Evolutionary conservation across 208 protist genomes (phyloP).

Genomic region (Balamuthia mandrillaris): DNA sequence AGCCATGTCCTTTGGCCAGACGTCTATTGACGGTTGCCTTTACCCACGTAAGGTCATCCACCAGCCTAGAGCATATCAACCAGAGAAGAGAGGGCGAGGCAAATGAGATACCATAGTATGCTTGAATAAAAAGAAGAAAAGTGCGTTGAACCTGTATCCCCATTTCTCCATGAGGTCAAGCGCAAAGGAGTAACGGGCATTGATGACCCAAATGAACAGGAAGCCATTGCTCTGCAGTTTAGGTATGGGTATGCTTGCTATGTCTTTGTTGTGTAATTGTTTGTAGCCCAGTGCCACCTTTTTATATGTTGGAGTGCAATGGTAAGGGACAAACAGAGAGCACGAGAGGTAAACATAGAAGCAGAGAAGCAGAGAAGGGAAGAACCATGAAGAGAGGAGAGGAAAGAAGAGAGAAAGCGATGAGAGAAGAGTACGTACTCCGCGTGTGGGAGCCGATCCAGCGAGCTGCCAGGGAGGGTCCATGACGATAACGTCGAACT

Average conservation of each 20-base stretch:
- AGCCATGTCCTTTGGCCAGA: conserved; percentile 70
- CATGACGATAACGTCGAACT: conserved; percentile 76
- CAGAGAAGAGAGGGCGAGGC: not conserved
- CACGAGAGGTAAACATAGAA: not conserved
- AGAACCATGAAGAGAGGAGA: conserved; percentile 24
- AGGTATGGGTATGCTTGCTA: conserved; percentile 56
- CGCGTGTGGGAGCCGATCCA: conserved; percentile 54
- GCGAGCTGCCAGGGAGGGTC: conserved; percentile 74
- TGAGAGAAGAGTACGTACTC: conserved; percentile 13
- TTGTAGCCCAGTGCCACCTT: conserved; percentile 68
- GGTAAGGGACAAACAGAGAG: not conserved
- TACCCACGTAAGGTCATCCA: conserved; percentile 69
- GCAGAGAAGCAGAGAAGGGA: not conserved
- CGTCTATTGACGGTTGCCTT: conserved; percentile 69
- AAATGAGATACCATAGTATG: not conserved
- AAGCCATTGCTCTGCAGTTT: conserved; percentile 65
- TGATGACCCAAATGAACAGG: conserved; percentile 76
- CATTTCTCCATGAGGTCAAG: conserved; percentile 65
- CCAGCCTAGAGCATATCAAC: conserved; percentile 32
- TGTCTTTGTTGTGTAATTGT: conserved; percentile 59
- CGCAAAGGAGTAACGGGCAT: conserved; percentile 59
- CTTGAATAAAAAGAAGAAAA: not conserved
- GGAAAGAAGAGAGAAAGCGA: not conserved
- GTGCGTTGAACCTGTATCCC: conserved; percentile 58
- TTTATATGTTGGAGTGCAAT: not conserved